Conservation (phyloP, 164 flowering plant species). For the Vitis labrusca region DNA sequence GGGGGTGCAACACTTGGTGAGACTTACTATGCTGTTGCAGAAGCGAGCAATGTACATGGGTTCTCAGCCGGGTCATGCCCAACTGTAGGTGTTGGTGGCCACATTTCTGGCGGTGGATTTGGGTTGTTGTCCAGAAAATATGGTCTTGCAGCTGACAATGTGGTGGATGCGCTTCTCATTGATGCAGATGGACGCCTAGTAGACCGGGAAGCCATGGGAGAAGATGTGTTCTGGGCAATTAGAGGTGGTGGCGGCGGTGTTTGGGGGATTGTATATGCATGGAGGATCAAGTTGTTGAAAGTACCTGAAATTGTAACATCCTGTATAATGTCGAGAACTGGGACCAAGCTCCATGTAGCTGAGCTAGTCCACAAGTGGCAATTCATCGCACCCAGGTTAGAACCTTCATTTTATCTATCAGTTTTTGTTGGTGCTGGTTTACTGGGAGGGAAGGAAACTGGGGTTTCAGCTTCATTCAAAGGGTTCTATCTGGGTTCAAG, state of each 20-base stretch:
- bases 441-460: slow-evolving; percentile 18
- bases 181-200: slow-evolving; percentile 34
- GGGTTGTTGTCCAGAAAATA: slow-evolving; percentile 51
- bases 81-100: slow-evolving; percentile 57
- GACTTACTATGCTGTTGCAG: slow-evolving; percentile 39
- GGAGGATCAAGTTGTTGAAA: slow-evolving; percentile 39
- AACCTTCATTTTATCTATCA: slow-evolving; percentile 37
- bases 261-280: slow-evolving; percentile 50
- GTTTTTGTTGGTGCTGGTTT: slow-evolving; percentile 35
- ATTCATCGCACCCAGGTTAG: slow-evolving; percentile 33
- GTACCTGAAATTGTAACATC: slow-evolving; percentile 41
- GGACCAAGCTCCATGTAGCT: slow-evolving; percentile 18
- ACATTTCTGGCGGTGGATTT: slow-evolving; percentile 55
- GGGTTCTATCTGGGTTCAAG: slow-evolving; percentile 46
- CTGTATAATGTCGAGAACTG: slow-evolving; percentile 34
- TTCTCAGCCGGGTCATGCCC: slow-evolving; percentile 65
- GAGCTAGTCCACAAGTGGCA: slow-evolving; percentile 51
- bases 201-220: slow-evolving; percentile 46
- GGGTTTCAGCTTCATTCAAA: slow-evolving; percentile 39
- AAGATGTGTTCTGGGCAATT: slow-evolving; percentile 63
- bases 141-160: slow-evolving; percentile 60
- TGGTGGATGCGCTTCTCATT: slow-evolving; percentile 45
- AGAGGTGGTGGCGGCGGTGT: slow-evolving; percentile 61
- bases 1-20: slow-evolving; percentile 63
- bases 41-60: slow-evolving; percentile 33